phyloP scores from a whole-genome alignment of 1,284 basidiomycete species.

The Neotropicomus parvogracilis region DNA sequence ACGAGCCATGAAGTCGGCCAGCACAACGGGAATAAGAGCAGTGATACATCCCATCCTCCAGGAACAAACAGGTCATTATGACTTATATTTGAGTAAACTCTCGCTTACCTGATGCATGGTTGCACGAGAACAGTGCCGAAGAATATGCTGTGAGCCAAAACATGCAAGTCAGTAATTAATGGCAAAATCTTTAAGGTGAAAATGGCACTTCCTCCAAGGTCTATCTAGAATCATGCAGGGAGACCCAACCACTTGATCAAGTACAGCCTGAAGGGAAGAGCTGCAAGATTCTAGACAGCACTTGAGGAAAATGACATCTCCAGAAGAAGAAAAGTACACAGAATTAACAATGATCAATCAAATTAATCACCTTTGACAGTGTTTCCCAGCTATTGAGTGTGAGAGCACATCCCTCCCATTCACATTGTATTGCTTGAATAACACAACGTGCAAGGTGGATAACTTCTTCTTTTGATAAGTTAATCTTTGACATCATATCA shows the following conservation, averaged over 20 bases:
- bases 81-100: background rate
- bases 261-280: conserved; percentile 7
- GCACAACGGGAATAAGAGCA: conserved; percentile 30
- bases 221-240: conserved; percentile 21
- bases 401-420: conserved; percentile 25
- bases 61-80: background rate
- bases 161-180: conserved; percentile 8
- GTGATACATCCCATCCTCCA: conserved; percentile 28
- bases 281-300: conserved; percentile 12
- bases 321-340: conserved; percentile 1
- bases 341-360: conserved; percentile 5
- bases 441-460: conserved; percentile 22
- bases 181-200: background rate
- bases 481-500: conserved; percentile 21
- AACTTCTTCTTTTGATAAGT: conserved; percentile 23
- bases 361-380: conserved; percentile 28
- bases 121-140: conserved; percentile 24
- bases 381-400: conserved; percentile 29
- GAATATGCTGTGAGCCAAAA: conserved; percentile 22
- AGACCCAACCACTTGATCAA: conserved; percentile 6
- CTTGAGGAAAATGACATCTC: background rate
- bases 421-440: conserved; percentile 28
- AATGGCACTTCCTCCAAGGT: conserved; percentile 9
- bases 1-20: conserved; percentile 25
- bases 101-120: conserved; percentile 16